A percentile compares a stretch with the other conserved stretches of the same genome.
phyloP scores from a whole-genome alignment of 352 stramenopile species.

The Aphanomyces euteiches region DNA sequence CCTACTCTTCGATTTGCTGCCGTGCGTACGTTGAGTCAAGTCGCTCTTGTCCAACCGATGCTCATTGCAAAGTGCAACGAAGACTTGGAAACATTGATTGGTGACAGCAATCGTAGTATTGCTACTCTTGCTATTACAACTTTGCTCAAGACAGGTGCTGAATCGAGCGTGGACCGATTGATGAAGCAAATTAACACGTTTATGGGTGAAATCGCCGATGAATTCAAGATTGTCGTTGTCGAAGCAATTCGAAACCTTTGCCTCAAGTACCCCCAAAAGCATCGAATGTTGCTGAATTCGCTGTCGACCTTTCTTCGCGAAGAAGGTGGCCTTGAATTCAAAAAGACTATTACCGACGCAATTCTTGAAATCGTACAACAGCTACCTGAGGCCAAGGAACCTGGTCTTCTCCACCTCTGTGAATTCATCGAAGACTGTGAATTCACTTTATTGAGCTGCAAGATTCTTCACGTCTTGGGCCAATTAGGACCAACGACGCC shows the following conservation, averaged over 20 bases:
- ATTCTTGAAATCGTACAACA: conserved; percentile 96
- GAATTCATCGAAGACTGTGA: conserved; percentile 99
- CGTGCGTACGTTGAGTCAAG: conserved; percentile 93
- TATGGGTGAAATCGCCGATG: conserved; percentile 98
- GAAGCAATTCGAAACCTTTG: conserved; percentile 96
- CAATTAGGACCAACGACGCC: conserved; percentile 92
- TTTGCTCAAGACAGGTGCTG: conserved; percentile 96
- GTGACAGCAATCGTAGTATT: conserved; percentile 97
- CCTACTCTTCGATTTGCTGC: conserved; percentile 95
- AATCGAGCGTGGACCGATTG: conserved; percentile 94
- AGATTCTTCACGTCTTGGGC: conserved; percentile 95
- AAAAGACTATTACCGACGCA: conserved; percentile 97
- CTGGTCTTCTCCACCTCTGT: conserved; percentile 95
- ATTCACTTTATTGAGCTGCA: conserved; percentile 87
- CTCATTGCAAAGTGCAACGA: conserved; percentile 98
- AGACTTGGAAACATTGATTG: conserved; percentile 97
- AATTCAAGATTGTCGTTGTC: conserved; percentile 99
- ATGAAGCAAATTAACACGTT: conserved; percentile 98
- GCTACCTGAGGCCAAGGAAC: conserved; percentile 97
- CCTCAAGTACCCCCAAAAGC: conserved; percentile 97
- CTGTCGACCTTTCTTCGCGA: conserved; percentile 97
- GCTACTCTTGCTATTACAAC: conserved; percentile 99
- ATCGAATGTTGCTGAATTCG: conserved; percentile 97
- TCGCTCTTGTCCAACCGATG: conserved; percentile 89
- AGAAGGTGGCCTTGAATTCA: conserved; percentile 98